These are phyloP conservation scores for Capronia coronata DNA, from an alignment of 2,329 filamentous ascomycete genomes.

Conservation along the genomic window DNA sequence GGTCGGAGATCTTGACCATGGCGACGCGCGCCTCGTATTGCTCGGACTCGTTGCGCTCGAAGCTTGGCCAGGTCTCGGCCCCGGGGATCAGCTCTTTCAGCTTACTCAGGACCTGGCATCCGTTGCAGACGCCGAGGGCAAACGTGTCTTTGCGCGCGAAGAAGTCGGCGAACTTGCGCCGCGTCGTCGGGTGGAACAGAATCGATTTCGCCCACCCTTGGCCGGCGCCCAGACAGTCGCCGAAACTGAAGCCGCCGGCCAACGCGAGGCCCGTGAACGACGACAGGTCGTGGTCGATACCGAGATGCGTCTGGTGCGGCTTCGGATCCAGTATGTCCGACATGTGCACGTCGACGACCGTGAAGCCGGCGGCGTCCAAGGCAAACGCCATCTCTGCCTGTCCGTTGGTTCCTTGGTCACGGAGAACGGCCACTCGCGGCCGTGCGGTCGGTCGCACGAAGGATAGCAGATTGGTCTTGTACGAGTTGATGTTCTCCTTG, in stretches of 20 bases:
- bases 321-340: constrained; percentile 55
- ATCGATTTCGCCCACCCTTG: constrained; percentile 95
- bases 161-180: constrained; percentile 74
- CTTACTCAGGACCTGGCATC: constrained; percentile 87
- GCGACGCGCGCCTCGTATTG: constrained; percentile 84
- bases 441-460: constrained; percentile 55
- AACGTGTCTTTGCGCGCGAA: constrained; percentile 88
- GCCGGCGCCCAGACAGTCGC: constrained; percentile 86
- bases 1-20: constrained; percentile 74
- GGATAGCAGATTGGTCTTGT: constrained; percentile 44
- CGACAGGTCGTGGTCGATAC: constrained; percentile 68
- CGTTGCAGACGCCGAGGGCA: constrained; percentile 90
- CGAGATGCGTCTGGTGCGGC: constrained; percentile 43
- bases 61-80: constrained; percentile 73
- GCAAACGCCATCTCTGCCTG: constrained; percentile 98
- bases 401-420: constrained; percentile 93
- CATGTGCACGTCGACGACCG: constrained; percentile 93
- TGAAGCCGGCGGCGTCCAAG: constrained; percentile 85
- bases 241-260: constrained; percentile 96
- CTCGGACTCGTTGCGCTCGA: constrained; percentile 74
- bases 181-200: constrained; percentile 68
- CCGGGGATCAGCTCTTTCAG: constrained; percentile 80
- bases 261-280: constrained; percentile 84
- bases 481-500: constrained; percentile 52
- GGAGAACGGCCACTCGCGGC: constrained; percentile 80